These are phyloP conservation scores for Chloris gayana DNA, from an alignment of 176 grass and related monocot genomes.

Conservation along the genomic window DNA sequence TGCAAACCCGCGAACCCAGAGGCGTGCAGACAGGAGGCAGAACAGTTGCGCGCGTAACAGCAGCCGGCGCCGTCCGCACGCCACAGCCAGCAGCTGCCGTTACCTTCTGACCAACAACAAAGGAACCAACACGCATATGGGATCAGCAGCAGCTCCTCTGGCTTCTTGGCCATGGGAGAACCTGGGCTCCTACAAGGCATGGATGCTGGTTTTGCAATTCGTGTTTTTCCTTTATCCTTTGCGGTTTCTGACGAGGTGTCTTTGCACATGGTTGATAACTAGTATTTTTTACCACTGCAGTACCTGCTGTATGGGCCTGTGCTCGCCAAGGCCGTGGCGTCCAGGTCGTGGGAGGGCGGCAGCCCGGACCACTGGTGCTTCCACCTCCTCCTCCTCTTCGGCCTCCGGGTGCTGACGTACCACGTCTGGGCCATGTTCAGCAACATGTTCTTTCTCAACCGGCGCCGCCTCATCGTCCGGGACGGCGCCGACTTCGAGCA, in stretches of 20 bases:
- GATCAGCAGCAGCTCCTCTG: conserved; percentile 22
- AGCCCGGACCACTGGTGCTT: conserved; percentile 59
- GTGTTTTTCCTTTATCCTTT: background rate
- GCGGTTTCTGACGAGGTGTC: background rate
- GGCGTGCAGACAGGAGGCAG: background rate
- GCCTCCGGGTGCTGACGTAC: conserved; percentile 29
- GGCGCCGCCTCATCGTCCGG: conserved; percentile 31
- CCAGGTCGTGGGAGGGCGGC: conserved; percentile 39
- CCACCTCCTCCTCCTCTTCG: conserved; percentile 48
- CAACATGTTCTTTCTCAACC: conserved; percentile 58
- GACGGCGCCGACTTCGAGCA: conserved; percentile 54
- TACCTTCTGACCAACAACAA: background rate
- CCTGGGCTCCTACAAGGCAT: conserved; percentile 67
- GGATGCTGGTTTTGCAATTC: background rate
- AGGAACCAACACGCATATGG: conserved; percentile 41
- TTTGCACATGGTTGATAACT: background rate
- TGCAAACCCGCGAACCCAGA: background rate
- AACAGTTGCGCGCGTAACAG: background rate
- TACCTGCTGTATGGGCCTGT: conserved; percentile 59
- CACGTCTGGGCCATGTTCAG: conserved; percentile 34
- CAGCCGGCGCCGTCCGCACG: background rate
- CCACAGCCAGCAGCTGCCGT: background rate
- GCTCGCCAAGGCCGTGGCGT: conserved; percentile 45
- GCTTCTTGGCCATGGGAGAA: conserved; percentile 70
- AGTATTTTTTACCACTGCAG: conserved; percentile 4